Evolutionary conservation across 371 early-diverging fungal species (phyloP), one percentile per base, ranked within the genome.

Genomic region (Mortierella sp.): DNA sequence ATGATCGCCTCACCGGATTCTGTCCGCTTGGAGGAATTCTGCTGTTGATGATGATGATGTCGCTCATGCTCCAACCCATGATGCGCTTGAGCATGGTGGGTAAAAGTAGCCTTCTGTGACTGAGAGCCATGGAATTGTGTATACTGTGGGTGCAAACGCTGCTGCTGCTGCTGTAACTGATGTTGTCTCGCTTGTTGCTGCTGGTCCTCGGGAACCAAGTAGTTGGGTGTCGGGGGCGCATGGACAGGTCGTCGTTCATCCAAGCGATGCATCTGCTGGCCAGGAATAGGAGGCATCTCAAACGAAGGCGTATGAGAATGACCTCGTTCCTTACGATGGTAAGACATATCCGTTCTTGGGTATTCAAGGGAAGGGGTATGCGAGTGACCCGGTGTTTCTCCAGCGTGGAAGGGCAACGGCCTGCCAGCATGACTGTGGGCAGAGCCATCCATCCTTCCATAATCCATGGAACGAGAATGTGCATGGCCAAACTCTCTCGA

Each of bases 291-390:
- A 23, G 76, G 76, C 64, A 75, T 75, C 64, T 75, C 76, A 15
- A 75, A 47, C 27, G 76, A 75, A 17, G 76, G 76, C 0, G 76
- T 75, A 27, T 75, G 76, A 1, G 76, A 75, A 19, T 75, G 76
- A 5, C 76, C 69, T 11, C 69, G 76, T 19, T 60, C 76, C 44
- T 75, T 75, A 21, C 69, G 76, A 15, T 66, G 51, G 23, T 60
- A 64, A 23, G 53, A 39, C 58, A 51, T 53, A 27, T 73, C 73
- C 41, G 43, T 32, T 9, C 63, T 43, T 3, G 76, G 41, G 49
- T 75, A 75, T 15, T 75, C 76, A 9, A 69, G 48, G 1, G 70
- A 75, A 3, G 76, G 70, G 0, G 70, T 75, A 50, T 75, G 76
- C 1, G 62, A 61, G 37, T 61, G 62, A 28, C 47, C 62, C 43